Base-by-base conservation (phyloP, 192 early-diverging fungal species). In the Gamsiella multidivaricata region DNA sequence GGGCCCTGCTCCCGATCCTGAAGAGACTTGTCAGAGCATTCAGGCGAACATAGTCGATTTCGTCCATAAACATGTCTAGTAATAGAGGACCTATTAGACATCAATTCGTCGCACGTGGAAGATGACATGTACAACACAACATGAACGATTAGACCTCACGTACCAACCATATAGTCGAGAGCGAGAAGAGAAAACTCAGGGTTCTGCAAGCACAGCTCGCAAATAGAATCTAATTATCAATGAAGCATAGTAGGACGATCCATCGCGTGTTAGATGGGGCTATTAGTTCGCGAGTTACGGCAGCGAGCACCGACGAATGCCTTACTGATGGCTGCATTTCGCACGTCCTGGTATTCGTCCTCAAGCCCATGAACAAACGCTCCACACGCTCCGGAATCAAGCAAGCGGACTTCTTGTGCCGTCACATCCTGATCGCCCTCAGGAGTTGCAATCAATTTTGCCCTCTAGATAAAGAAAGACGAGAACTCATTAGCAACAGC, bases 11-110 rank as follows among this genome's bases (percentile, higher is more conserved):
- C 1, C 91, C 94, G 50, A 99, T 91, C 45, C 88, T 85, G 22
- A 81, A 83, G 15, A 99, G 85, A 52, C 88, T 92, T 20, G 84
- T 84, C 33, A 97, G 89, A 1, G 95, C 88, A 42, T 94, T 91
- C 7, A 95, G 67, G 0, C 97, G 91, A 4, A 99, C 92, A 41
- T 83, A 83, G 65, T 93, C 88, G 69, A 94, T 93, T 72, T 97
- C 95, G 81, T 99, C 97, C 81, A 97, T 97, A 65, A 99, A 95
- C 94, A 99, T 99, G 59, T 97, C 97, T 90, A 68, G 14, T 31
- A 55, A 46, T 33, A 23, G 15, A 22, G 2, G 12, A 49, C 14
- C n/a, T n/a, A n/a, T n/a, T n/a, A n/a, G n/a, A n/a, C n/a, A n/a
- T 39, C 37, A 39, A 45, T n/a, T 45, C 5, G 17, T 8, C 26